Percentiles rank a stretch among this genome's conserved stretches.
phyloP scores from a whole-genome alignment of 441 rosid species.

The Jatropha podagrica region DNA sequence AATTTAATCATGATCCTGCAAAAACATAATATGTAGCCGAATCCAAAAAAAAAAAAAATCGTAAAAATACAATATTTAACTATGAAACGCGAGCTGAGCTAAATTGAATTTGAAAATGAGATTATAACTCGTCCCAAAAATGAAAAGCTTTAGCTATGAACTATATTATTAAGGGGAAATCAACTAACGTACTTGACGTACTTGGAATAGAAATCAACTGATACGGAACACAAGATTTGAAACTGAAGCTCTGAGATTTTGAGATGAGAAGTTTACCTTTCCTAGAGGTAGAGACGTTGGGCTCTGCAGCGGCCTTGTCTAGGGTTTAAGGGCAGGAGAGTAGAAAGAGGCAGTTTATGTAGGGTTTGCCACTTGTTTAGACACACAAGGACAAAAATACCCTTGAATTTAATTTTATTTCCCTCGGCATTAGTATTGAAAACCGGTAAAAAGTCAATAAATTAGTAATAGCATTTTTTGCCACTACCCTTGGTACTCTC shows the following conservation, averaged over 20 bases:
- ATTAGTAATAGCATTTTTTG: too few species aligned
- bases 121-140: background rate
- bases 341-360: background rate
- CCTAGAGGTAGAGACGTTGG: background rate
- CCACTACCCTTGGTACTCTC: too few species aligned
- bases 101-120: background rate
- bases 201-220: background rate
- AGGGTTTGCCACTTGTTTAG: background rate
- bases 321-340: slow-evolving; percentile 15
- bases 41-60: background rate
- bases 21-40: background rate
- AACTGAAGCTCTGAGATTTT: background rate
- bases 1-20: background rate
- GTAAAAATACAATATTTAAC: background rate
- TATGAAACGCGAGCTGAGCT: background rate
- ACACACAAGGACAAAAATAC: background rate
- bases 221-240: background rate
- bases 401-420: background rate
- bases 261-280: background rate
- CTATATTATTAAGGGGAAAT: background rate
- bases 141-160: background rate
- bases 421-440: too few species aligned
- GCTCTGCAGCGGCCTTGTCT: slow-evolving; percentile 15
- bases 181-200: background rate
- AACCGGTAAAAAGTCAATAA: too few species aligned